Evolutionary conservation across 495 filamentous ascomycete species (phyloP), one percentile per base, ranked within the genome.

Genomic region (Penicillium maclennaniae): DNA sequence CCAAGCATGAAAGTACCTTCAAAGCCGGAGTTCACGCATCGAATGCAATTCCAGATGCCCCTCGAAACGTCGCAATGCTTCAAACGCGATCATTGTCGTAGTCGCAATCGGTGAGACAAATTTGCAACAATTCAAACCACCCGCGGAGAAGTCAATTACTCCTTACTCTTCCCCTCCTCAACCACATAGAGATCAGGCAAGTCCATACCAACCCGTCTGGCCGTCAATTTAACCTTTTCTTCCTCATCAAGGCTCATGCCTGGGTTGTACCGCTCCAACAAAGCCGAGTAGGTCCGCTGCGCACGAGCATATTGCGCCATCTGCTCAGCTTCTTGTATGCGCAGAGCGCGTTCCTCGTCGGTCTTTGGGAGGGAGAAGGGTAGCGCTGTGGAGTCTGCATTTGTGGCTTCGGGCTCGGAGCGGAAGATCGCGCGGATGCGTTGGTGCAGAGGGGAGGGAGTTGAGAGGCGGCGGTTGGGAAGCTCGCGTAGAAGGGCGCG

Each of bases 191-290:
- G 39, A 26, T 55, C 66, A 12, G 92, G 92, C 66, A 97, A 69
- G 72, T 95, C 79, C 83, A 96, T 87, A 23, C 92, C 93, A 42
- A 97, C 89, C 69, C 89, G 80, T 69, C 88, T 75, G 14, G 93
- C 92, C 53, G 89, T 88, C 76, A 96, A 72, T 51, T 88, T 63
- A 38, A 96, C 83, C 55, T 83, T 76, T 74, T 95, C 91, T 71
- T 95, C 89, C 70, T 93, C 85, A 59, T 86, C 83, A 83, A 92
- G 84, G 43, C 72, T 73, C 83, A 91, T 87, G 6, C 90, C 89
- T 7, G 92, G 91, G 66, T 97, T 98, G 71, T 97, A 98, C 60
- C 90, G 78, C 66, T 96, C 92, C 21, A 97, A 54, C 34, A 97
- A 69, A 38, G 80, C 83, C 7, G 80, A 78, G 62, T 97, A 96